These are phyloP conservation scores for Carex arenaria DNA, from an alignment of 202 grass and related monocot species.

Conservation along the genomic window DNA sequence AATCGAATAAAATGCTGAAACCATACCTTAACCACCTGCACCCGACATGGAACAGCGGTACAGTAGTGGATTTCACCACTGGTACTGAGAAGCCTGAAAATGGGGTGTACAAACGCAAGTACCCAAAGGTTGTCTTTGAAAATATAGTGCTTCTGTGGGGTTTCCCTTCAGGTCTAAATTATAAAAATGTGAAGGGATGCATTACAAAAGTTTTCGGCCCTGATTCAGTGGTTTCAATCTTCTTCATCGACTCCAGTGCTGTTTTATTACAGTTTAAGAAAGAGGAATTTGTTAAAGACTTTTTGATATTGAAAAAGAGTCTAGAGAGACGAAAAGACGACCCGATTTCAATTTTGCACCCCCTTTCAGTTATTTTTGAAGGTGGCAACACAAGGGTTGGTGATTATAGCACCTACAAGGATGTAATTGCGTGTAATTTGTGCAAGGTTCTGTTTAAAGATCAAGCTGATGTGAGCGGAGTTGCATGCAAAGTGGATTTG, in stretches of 20 bases:
- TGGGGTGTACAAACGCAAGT: slow-evolving; percentile 50
- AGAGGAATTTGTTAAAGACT: slow-evolving; percentile 58
- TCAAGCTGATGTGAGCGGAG: slow-evolving; percentile 66
- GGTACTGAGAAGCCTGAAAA: slow-evolving; percentile 62
- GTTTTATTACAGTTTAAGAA: slow-evolving; percentile 72
- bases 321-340: slow-evolving; percentile 42
- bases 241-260: slow-evolving; percentile 64
- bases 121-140: slow-evolving; percentile 42
- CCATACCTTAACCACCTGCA: slow-evolving; percentile 62
- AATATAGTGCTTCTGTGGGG: slow-evolving; percentile 79
- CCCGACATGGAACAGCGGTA: slow-evolving; percentile 76
- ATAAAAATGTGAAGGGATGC: slow-evolving; percentile 65
- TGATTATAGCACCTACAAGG: slow-evolving; percentile 75
- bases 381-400: slow-evolving; percentile 63
- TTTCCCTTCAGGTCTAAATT: slow-evolving; percentile 51
- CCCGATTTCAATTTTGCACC: slow-evolving; percentile 69
- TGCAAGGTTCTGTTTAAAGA: slow-evolving; percentile 71
- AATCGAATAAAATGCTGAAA: slow-evolving; percentile 44
- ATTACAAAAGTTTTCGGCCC: slow-evolving; percentile 73
- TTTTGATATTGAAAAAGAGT: slow-evolving; percentile 62
- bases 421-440: slow-evolving; percentile 53
- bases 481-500: not conserved
- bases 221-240: slow-evolving; percentile 47
- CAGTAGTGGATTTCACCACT: slow-evolving; percentile 61
- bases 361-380: slow-evolving; percentile 71